Base-by-base conservation (phyloP, 805 yeast species). In the Candida insectalens region DNA sequence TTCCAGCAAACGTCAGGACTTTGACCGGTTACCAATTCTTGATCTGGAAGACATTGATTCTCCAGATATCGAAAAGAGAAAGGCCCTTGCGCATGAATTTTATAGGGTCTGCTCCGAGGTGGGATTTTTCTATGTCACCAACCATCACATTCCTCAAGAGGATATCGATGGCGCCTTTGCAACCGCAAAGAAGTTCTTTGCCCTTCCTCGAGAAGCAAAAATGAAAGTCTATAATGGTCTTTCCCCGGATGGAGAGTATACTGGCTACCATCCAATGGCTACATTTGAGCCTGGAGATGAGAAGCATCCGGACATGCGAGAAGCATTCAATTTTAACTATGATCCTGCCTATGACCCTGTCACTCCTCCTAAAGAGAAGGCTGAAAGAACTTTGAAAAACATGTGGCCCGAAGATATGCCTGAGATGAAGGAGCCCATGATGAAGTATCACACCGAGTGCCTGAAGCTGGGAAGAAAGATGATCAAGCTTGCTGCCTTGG, bases 301-400 rank as follows among this genome's bases (percentile, higher is more conserved):
- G 25, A 32, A 40, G 30, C 32, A 30, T 14, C 51, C 51, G 12
- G 65, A 57, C 35, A 49, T 56, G 27, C 51, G 49, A 36, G 65
- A 60, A 36, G 58, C 61, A 2, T 57, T 55, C 40, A 56, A 57
- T 34, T 40, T 50, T 26, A 21, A 21, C 23, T 21, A 21, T 21
- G 23, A 21, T 12, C 23, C 23, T 8, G 23, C 12, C 12, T 21
- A 21, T 12, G 23, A 21, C 12, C 23, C 23, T 51, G 53, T 27
- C 47, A 53, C 26, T 54, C 50, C 30, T 46, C 33, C 13, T 21
- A 37, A 21, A 29, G 14, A 13, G 30, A 32, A 10, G 29, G 29
- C 38, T 44, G 20, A 34, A 50, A 49, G 36, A 44, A 42, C 34
- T 36, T 51, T 51, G 44, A 49, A 2, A 50, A 49, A 19, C 43